phyloP scores from a whole-genome alignment of 2,329 filamentous ascomycete genomes.

The Ascochyta rabiei region DNA sequence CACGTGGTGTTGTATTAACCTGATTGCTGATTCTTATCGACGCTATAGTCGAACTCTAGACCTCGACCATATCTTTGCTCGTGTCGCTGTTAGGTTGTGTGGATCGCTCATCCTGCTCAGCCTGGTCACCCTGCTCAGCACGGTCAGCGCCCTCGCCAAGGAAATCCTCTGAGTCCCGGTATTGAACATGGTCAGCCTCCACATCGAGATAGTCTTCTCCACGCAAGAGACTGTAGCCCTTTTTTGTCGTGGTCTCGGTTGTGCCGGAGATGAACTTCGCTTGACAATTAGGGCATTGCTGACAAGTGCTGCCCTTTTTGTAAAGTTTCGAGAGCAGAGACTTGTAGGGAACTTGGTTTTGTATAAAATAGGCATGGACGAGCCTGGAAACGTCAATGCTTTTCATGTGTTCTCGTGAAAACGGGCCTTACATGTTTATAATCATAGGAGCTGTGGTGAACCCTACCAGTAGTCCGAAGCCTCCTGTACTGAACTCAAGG shows the following conservation, averaged over 20 bases:
- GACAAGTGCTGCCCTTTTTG: neutral
- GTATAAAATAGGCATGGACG: slow-evolving; percentile 10
- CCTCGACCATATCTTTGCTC: neutral
- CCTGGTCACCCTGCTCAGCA: neutral
- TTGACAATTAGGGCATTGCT: slow-evolving; percentile 14
- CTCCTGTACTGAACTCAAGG: neutral
- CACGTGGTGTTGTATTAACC: neutral
- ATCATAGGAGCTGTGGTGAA: slow-evolving; percentile 13
- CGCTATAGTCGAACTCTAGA: neutral
- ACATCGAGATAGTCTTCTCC: slow-evolving; percentile 16
- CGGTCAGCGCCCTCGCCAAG: slow-evolving; percentile 11
- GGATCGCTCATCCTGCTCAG: slow-evolving; percentile 8
- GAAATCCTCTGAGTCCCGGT: slow-evolving; percentile 16
- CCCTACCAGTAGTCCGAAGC: slow-evolving; percentile 11
- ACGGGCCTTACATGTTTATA: slow-evolving; percentile 5
- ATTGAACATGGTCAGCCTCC: slow-evolving; percentile 8
- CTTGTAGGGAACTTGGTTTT: neutral
- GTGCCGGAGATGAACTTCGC: slow-evolving; percentile 1
- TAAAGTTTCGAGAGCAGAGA: neutral
- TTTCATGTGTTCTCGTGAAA: neutral
- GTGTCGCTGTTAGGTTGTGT: neutral
- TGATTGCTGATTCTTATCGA: neutral
- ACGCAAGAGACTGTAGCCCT: slow-evolving; percentile 16
- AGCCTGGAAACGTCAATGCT: neutral
- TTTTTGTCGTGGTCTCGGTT: slow-evolving; percentile 1